A percentile compares a stretch with the other conserved stretches of the same genome.
phyloP scores from a whole-genome alignment of 805 yeast species.

The Barnettozyma sp. region DNA sequence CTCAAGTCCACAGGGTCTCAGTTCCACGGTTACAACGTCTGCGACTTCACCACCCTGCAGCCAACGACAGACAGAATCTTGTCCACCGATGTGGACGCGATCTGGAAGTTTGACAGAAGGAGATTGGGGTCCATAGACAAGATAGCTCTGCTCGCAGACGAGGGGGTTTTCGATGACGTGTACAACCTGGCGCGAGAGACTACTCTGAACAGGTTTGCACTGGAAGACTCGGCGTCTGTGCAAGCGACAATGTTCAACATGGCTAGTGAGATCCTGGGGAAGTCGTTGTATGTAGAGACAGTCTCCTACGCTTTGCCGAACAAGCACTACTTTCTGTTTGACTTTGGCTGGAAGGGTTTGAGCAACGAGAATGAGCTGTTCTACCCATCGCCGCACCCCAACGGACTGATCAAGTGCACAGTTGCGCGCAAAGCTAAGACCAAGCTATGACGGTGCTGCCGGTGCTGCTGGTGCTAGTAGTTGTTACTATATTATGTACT shows the following conservation, averaged over 20 bases:
- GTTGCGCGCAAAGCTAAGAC: conserved; percentile 63
- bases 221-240: conserved; percentile 86
- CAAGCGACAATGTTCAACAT: conserved; percentile 97
- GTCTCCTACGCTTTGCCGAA: conserved; percentile 81
- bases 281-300: conserved; percentile 47
- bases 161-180: conserved; percentile 58
- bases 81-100: conserved; percentile 76
- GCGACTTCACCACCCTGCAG: conserved; percentile 82
- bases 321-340: conserved; percentile 82
- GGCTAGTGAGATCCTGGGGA: conserved; percentile 62
- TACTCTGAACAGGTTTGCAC: conserved; percentile 73
- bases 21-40: conserved; percentile 80
- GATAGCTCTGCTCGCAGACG: conserved; percentile 45
- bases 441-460: conserved; percentile 35
- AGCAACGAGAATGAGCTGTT: conserved; percentile 74
- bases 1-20: conserved; percentile 88
- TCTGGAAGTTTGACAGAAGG: conserved; percentile 57
- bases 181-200: conserved; percentile 55
- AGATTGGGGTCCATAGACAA: conserved; percentile 43
- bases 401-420: conserved; percentile 83
- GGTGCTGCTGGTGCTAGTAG: too few species aligned
- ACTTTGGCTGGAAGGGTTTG: conserved; percentile 79
- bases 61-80: conserved; percentile 82
- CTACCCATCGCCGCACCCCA: conserved; percentile 89
- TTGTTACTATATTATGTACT: too few species aligned